phyloP scores from a whole-genome alignment of 2,329 filamentous ascomycete species.

The Rhinocladiella mackenziei region DNA sequence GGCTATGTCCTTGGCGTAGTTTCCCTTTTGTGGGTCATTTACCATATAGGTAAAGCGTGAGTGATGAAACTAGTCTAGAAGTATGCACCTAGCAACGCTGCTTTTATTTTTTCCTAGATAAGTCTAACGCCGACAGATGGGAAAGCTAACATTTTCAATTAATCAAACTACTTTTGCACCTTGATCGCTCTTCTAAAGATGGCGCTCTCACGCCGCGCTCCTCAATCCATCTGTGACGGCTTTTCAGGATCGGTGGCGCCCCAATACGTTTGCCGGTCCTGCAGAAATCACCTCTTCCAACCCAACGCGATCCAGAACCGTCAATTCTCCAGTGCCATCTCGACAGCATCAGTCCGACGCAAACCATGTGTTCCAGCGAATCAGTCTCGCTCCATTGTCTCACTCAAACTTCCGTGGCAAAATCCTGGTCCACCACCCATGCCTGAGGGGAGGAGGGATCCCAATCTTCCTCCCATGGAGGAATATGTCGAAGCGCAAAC shows the following conservation, averaged over 20 bases:
- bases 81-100: too few relatives aligned
- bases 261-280: conserved; percentile 20
- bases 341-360: background rate
- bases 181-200: too few relatives aligned
- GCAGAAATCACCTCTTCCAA: conserved; percentile 11
- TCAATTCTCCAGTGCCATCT: conserved; percentile 9
- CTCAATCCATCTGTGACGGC: conserved; percentile 10
- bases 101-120: too few relatives aligned
- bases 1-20: too few relatives aligned
- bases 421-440: background rate
- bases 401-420: background rate
- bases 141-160: too few relatives aligned
- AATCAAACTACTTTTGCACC: too few relatives aligned
- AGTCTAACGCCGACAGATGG: too few relatives aligned
- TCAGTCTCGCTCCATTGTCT: conserved; percentile 2
- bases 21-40: too few relatives aligned
- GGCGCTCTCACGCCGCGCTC: conserved; percentile 12
- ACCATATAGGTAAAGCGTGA: too few relatives aligned
- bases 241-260: conserved; percentile 2
- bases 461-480: background rate
- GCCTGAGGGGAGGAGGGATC: background rate
- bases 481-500: conserved; percentile 29
- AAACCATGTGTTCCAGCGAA: background rate
- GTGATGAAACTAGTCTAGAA: too few relatives aligned
- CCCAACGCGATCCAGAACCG: conserved; percentile 12